phyloP scores from a whole-genome alignment of 768 basidiomycete species.

The Macrolepiota albuminosa region DNA sequence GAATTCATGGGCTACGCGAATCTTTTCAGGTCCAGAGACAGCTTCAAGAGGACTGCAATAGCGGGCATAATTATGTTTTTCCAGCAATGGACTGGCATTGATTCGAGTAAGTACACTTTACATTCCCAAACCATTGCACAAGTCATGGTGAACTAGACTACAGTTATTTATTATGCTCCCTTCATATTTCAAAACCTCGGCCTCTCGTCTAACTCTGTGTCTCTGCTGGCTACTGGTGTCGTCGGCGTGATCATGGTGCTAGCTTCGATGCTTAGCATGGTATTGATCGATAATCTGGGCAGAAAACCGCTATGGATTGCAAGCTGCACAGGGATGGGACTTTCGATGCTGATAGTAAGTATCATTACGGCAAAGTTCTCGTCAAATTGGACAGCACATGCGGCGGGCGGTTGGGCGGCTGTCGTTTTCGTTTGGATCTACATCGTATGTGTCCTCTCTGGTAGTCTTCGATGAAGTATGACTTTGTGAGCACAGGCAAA shows the following conservation, averaged over 20 bases:
- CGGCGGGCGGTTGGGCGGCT: slow-evolving; percentile 23
- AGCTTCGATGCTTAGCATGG: slow-evolving; percentile 30
- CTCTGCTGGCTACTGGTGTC: slow-evolving; percentile 36
- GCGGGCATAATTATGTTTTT: slow-evolving; percentile 16
- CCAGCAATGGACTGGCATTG: slow-evolving; percentile 22
- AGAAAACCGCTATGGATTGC: slow-evolving; percentile 34
- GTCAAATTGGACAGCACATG: slow-evolving; percentile 19
- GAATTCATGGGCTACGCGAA: slow-evolving; percentile 14
- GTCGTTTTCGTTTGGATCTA: slow-evolving; percentile 36
- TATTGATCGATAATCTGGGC: slow-evolving; percentile 33
- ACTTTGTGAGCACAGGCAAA: background rate
- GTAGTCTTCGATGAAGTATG: slow-evolving; percentile 12
- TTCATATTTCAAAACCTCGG: slow-evolving; percentile 36
- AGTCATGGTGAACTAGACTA: background rate
- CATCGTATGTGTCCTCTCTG: slow-evolving; percentile 29
- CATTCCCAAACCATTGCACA: slow-evolving; percentile 7
- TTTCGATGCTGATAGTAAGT: slow-evolving; percentile 16
- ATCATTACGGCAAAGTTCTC: slow-evolving; percentile 13
- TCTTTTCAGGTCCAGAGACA: slow-evolving; percentile 14
- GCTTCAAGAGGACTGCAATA: slow-evolving; percentile 13
- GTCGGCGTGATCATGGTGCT: slow-evolving; percentile 28
- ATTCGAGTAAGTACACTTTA: slow-evolving; percentile 13
- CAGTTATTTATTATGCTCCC: slow-evolving; percentile 18
- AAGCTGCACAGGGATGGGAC: slow-evolving; percentile 30
- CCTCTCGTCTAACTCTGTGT: slow-evolving; percentile 34